Conservation (phyloP, 306 rosid species). For the Astragalus glycyphyllos region DNA sequence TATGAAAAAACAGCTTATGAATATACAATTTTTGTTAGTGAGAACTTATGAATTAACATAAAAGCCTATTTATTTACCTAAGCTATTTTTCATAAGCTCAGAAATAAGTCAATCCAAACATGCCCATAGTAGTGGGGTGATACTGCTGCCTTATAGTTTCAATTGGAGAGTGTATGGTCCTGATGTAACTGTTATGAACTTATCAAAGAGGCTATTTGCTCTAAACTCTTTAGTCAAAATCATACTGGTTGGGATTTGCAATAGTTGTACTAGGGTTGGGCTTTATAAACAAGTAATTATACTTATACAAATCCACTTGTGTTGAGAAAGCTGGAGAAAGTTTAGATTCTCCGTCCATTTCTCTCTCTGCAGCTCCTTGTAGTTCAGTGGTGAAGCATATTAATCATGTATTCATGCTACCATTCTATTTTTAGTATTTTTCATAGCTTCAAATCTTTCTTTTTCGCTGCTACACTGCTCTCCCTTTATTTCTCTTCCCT, state of each 20-base stretch:
- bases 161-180: conserved; percentile 8
- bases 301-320: conserved; percentile 5
- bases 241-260: conserved; percentile 26
- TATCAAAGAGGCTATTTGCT: neutral
- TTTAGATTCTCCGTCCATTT: conserved; percentile 29
- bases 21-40: no score
- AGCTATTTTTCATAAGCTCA: no score
- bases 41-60: no score
- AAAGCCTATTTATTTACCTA: no score
- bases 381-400: conserved; percentile 34
- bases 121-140: neutral
- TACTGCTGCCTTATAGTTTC: conserved; percentile 1
- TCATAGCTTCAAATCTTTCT: neutral
- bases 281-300: conserved; percentile 13
- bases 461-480: conserved; percentile 7
- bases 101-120: no score
- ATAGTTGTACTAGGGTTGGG: neutral
- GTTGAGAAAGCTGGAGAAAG: conserved; percentile 14
- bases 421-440: conserved; percentile 3
- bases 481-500: neutral
- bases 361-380: conserved; percentile 16
- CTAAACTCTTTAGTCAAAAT: conserved; percentile 10
- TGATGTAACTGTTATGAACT: neutral
- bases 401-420: neutral
- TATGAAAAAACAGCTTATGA: no score